Base-by-base conservation (phyloP, 176 grass and related monocot species). In the Rhynchospora pubera region DNA sequence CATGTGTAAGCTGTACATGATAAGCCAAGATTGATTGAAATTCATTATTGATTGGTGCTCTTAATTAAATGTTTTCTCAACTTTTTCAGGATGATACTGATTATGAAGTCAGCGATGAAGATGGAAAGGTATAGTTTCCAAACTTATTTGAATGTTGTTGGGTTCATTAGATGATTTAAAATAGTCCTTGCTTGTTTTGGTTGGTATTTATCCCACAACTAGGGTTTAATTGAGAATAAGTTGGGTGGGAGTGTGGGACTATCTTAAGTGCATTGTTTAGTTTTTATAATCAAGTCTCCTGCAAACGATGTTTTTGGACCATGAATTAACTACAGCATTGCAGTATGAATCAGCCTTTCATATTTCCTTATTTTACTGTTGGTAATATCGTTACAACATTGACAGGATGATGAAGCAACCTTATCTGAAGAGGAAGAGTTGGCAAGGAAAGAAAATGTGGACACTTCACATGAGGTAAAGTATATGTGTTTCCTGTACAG, bases 371-470 rank as follows among this genome's bases (percentile, higher is more conserved):
- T 9, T 72, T 44, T 72, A 3, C 4, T 72, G 42, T 74, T 74
- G 9, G 45, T 74, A 84, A 84, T 63, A 52, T 30, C 32, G 44
- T 82, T 15, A 63, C 68, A 45, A 82, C 12, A 70, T 80, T 94
- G 72, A 59, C 84, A 99, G 96, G 96, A 99, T 82, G 96, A 99
- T 21, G 96, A 99, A 87, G 83, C 91, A 65, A 99, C 96, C 85
- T 85, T 99, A 67, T 90, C 89, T 68, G 92, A 99, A 91, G 96
- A 94, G 86, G 96, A 99, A 89, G 87, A 93, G 61, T 89, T 99
- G 86, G 89, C 92, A 83, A 95, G 91, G 86, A 91, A 91, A 80
- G 96, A 99, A 78, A 67, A 76, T n/a, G 32, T 18, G 26, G 77
- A 91, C 84, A 84, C 89, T 89, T 76, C 79, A 9, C 70, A 91